These are phyloP conservation scores for Aeminium ludgeri DNA, from an alignment of 495 filamentous ascomycete species.

Conservation along the genomic window DNA sequence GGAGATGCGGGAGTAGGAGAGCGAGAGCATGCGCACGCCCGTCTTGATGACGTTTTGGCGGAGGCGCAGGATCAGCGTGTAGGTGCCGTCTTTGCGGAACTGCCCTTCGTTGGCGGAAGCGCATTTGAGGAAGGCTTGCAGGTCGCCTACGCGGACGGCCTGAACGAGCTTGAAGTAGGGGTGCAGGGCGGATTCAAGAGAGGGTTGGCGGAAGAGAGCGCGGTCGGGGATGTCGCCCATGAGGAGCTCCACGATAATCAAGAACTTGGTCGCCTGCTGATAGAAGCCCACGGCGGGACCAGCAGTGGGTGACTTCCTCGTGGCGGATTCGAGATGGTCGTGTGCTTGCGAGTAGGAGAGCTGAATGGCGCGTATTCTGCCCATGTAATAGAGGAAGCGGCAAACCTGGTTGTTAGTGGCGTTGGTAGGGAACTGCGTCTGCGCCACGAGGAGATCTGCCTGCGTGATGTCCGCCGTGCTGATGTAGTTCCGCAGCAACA, in stretches of 20 bases:
- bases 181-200: conserved; percentile 67
- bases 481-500: conserved; percentile 91
- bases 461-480: conserved; percentile 92
- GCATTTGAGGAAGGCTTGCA: conserved; percentile 76
- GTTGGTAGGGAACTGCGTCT: conserved; percentile 81
- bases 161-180: conserved; percentile 88
- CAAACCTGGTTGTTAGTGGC: conserved; percentile 97
- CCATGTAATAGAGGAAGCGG: conserved; percentile 87
- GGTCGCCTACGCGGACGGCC: conserved; percentile 83
- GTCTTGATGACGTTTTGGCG: conserved; percentile 99
- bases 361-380: conserved; percentile 90
- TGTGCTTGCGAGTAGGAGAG: conserved; percentile 94
- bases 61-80: conserved; percentile 83
- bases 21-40: conserved; percentile 94
- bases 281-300: conserved; percentile 81
- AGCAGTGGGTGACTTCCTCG: conserved; percentile 83
- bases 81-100: conserved; percentile 87
- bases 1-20: conserved; percentile 95
- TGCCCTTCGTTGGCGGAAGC: conserved; percentile 62
- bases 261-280: conserved; percentile 81
- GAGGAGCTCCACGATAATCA: conserved; percentile 86
- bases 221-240: conserved; percentile 99
- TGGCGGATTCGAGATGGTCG: conserved; percentile 77
- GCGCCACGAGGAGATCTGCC: conserved; percentile 85
- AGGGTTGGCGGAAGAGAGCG: conserved; percentile 73